Evolutionary conservation across 1,284 basidiomycete species (phyloP).

Genomic region (Moesziomyces antarcticus): DNA sequence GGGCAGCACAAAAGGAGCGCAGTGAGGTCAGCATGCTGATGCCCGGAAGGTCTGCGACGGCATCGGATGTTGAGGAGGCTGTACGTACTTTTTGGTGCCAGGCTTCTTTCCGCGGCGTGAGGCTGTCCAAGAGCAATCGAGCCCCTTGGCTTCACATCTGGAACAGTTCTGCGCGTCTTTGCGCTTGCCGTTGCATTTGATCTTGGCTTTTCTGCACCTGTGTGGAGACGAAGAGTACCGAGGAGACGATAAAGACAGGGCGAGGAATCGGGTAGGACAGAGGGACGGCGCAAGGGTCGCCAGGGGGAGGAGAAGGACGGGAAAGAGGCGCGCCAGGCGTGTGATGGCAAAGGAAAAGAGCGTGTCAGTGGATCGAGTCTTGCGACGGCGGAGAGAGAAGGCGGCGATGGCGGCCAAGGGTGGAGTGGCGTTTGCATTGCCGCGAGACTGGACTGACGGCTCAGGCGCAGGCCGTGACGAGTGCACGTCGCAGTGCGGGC

Average conservation of each 20-base stretch:
- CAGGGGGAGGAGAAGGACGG: background rate
- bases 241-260: background rate
- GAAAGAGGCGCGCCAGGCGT: no score
- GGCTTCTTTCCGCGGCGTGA: constrained; percentile 47
- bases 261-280: background rate
- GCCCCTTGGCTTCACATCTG: constrained; percentile 43
- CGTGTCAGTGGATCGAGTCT: constrained; percentile 8
- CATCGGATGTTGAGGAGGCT: no score
- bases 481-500: no score
- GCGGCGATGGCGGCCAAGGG: constrained; percentile 4
- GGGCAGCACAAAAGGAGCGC: background rate
- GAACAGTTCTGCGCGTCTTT: constrained; percentile 48
- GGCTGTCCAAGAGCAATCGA: constrained; percentile 45
- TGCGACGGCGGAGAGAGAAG: background rate
- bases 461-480: no score
- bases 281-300: background rate
- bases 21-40: background rate
- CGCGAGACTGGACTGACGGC: constrained; percentile 5
- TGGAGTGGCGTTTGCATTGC: constrained; percentile 38
- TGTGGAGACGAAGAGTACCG: background rate
- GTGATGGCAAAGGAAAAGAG: no score
- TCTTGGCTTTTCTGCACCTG: constrained; percentile 50
- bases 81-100: constrained; percentile 46
- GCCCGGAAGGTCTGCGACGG: no score
- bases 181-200: constrained; percentile 51